These are phyloP conservation scores for Cucumis hystrix DNA, from an alignment of 306 rosid species.

Conservation along the genomic window DNA sequence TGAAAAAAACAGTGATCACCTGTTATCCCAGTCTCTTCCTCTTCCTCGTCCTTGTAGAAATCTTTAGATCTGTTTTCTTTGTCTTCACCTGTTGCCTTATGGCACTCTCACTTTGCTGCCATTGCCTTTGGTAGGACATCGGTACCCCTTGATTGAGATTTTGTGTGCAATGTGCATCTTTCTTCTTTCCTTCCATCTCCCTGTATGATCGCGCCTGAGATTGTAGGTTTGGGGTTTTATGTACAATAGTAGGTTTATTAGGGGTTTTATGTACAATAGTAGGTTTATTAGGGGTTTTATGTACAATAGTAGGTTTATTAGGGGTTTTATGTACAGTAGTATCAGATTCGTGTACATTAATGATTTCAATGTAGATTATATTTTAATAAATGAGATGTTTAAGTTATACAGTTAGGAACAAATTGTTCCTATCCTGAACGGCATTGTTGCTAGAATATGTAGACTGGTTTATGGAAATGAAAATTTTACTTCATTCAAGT, in stretches of 20 bases:
- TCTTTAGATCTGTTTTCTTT: conserved; percentile 4
- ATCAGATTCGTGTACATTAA: neutral
- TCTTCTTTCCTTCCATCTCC: neutral
- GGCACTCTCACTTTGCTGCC: neutral
- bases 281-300: too few relatives aligned
- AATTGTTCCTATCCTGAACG: neutral
- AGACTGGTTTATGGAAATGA: neutral
- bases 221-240: neutral
- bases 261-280: conserved; percentile 2
- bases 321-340: conserved; percentile 2
- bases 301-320: neutral
- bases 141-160: neutral
- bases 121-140: neutral
- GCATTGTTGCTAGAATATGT: neutral
- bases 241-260: neutral
- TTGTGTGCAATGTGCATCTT: neutral
- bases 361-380: neutral
- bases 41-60: neutral
- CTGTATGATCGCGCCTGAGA: neutral
- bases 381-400: neutral
- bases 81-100: neutral
- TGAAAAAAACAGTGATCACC: conserved; percentile 6
- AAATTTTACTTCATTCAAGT: neutral
- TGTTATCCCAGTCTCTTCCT: conserved; percentile 4
- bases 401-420: neutral